Evolutionary conservation across 805 yeast species (phyloP).

Genomic region (Zygosaccharomyces bailii): DNA sequence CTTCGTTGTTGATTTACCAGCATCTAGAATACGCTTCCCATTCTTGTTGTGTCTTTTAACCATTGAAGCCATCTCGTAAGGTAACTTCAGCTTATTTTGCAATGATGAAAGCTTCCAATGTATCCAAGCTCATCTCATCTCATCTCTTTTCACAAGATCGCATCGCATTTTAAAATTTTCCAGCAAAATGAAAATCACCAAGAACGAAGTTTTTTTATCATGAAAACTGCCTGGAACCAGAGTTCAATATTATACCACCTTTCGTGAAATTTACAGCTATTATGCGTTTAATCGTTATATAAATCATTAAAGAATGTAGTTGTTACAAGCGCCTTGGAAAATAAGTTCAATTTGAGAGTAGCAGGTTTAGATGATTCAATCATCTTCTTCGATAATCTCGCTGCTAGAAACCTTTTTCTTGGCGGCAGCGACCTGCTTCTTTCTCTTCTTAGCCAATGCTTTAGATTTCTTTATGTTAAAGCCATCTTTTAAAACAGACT

Average conservation of each 20-base stretch:
- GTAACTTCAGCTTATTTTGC: background rate
- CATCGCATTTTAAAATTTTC: conserved; percentile 13
- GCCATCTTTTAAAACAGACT: conserved; percentile 73
- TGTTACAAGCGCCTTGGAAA: background rate
- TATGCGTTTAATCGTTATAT: conserved; percentile 2
- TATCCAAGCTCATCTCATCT: conserved; percentile 7
- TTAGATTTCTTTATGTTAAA: conserved; percentile 73
- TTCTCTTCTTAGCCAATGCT: conserved; percentile 49
- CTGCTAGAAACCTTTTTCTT: conserved; percentile 4
- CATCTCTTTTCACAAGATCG: conserved; percentile 12
- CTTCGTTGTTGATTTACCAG: conserved; percentile 10
- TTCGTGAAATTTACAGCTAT: background rate
- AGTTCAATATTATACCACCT: no score
- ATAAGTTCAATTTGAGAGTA: background rate
- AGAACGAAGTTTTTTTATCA: no score
- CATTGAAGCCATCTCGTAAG: conserved; percentile 10
- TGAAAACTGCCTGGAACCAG: no score
- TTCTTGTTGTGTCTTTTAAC: conserved; percentile 8
- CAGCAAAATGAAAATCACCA: background rate
- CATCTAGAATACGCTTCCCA: conserved; percentile 12
- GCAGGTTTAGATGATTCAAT: background rate
- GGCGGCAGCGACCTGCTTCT: conserved; percentile 27
- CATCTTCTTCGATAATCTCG: conserved; percentile 23
- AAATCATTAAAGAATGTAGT: conserved; percentile 1
- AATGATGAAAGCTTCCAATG: no score